Conservation (phyloP, 208 protist species). For the Leishmania major region DNA sequence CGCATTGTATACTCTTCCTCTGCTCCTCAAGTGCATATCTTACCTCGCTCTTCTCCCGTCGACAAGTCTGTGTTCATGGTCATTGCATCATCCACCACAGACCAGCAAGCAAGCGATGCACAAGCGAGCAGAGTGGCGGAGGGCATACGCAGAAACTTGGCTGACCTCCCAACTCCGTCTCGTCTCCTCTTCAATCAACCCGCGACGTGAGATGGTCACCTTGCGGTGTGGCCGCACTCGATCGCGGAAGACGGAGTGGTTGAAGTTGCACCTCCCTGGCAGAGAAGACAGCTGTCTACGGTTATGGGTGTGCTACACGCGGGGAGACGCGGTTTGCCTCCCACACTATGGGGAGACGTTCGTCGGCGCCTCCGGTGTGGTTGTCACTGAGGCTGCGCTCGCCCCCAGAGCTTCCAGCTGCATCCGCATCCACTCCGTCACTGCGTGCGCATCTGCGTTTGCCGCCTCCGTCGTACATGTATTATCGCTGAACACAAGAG, state of each 20-base stretch:
- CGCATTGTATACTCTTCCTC: background rate
- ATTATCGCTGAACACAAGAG: constrained; percentile 28
- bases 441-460: background rate
- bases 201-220: background rate
- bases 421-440: constrained; percentile 5
- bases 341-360: background rate
- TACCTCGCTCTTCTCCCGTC: background rate
- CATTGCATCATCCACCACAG: background rate
- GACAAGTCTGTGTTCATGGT: background rate
- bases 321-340: background rate
- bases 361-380: background rate
- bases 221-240: background rate
- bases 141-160: too few relatives aligned
- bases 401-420: background rate
- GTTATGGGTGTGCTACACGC: background rate
- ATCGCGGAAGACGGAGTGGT: background rate
- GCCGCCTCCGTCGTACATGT: background rate
- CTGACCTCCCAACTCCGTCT: background rate
- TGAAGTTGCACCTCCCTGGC: background rate
- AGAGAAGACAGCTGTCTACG: background rate
- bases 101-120: background rate
- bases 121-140: background rate
- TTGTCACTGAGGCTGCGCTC: background rate
- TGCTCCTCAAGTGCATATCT: background rate
- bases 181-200: background rate